Conservation (phyloP, 139 green algal genomes). For the Gonium pectorale region DNA sequence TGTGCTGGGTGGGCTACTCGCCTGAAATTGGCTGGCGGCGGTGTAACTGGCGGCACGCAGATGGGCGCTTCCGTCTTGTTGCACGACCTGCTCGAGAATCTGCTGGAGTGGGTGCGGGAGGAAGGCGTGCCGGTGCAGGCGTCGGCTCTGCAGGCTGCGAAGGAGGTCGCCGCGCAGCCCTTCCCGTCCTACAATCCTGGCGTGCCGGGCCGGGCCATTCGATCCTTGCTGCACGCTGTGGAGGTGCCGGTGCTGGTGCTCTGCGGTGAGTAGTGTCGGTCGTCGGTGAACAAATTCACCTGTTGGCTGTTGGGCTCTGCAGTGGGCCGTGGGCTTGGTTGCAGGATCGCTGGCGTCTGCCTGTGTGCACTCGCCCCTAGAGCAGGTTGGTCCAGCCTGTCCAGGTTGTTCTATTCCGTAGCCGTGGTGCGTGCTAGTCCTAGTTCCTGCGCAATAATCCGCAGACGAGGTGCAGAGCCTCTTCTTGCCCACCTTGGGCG, state of each 20-base stretch:
- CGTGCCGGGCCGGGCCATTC: not conserved
- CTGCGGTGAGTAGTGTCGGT: constrained; percentile 7
- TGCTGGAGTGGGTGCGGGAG: not conserved
- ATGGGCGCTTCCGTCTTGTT: not conserved
- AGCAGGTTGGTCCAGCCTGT: no score
- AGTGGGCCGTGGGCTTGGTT: no score
- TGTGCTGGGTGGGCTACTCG: not conserved
- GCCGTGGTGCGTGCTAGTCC: no score
- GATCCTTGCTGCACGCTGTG: not conserved
- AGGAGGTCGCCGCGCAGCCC: not conserved
- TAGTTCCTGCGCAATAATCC: no score
- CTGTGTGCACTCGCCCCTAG: no score
- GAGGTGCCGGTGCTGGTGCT: constrained; percentile 28
- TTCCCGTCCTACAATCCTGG: not conserved
- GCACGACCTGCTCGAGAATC: not conserved
- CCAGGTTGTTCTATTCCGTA: no score
- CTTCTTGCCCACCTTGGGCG: constrained; percentile 11
- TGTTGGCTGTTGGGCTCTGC: no score
- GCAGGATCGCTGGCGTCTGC: no score
- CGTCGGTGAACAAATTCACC: no score
- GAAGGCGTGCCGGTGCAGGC: not conserved
- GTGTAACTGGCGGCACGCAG: no score
- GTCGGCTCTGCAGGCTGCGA: not conserved
- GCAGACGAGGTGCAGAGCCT: constrained; percentile 25
- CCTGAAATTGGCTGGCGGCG: not conserved